Evolutionary conservation across 2,329 filamentous ascomycete species (phyloP).

Genomic region (Zymoseptoria ardabiliae): DNA sequence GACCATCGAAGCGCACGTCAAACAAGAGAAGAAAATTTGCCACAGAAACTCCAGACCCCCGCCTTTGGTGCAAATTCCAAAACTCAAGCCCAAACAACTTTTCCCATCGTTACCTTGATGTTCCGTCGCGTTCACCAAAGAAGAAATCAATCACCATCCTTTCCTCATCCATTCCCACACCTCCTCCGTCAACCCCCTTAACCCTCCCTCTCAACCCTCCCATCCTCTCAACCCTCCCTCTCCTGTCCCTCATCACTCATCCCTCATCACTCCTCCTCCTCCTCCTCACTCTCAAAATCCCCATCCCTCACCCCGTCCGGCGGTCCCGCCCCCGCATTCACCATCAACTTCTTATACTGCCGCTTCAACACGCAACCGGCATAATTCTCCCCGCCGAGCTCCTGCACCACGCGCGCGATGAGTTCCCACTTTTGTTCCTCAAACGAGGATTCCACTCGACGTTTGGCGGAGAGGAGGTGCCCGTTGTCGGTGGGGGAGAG

Average conservation of each 20-base stretch:
- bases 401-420: conserved; percentile 29
- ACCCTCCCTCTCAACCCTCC: too few relatives aligned
- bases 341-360: conserved; percentile 35
- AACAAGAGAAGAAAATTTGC: too few relatives aligned
- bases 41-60: not conserved
- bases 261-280: conserved; percentile 2
- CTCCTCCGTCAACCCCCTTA: not conserved
- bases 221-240: too few relatives aligned
- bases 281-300: conserved; percentile 19
- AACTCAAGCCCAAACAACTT: not conserved
- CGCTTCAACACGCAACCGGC: conserved; percentile 30
- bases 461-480: conserved; percentile 31
- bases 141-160: too few relatives aligned
- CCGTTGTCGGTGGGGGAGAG: conserved; percentile 31
- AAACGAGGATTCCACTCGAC: conserved; percentile 34
- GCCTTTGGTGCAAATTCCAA: not conserved
- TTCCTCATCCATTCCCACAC: not conserved
- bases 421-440: conserved; percentile 34
- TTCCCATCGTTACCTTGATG: too few relatives aligned
- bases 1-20: too few relatives aligned
- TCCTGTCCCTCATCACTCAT: not conserved
- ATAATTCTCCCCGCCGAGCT: conserved; percentile 29
- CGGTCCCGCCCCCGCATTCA: conserved; percentile 17
- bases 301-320: conserved; percentile 18
- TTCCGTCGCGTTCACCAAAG: too few relatives aligned